phyloP scores from a whole-genome alignment of 805 yeast genomes.

The Torulaspora gathmanii region DNA sequence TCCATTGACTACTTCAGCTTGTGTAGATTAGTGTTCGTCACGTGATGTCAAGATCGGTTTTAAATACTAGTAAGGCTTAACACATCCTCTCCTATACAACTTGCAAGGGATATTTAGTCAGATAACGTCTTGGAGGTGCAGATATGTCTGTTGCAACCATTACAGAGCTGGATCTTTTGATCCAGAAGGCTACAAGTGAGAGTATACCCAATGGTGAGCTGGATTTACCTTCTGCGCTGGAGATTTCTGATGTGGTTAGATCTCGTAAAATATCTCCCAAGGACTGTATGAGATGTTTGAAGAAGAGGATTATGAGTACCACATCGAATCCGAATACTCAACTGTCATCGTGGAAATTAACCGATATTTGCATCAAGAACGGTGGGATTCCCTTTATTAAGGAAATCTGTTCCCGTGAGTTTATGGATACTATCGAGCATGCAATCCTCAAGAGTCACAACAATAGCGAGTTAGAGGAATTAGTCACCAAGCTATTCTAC shows the following conservation, averaged over 20 bases:
- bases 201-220: constrained; percentile 89
- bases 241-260: constrained; percentile 81
- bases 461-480: constrained; percentile 51
- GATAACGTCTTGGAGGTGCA: not conserved
- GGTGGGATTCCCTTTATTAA: constrained; percentile 81
- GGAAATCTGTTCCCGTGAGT: constrained; percentile 79
- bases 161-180: constrained; percentile 51
- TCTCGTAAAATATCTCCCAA: constrained; percentile 73
- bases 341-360: constrained; percentile 65
- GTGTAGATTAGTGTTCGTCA: not conserved
- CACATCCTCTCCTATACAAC: not conserved
- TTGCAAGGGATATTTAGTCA: not conserved
- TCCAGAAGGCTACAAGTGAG: constrained; percentile 78
- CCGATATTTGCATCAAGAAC: constrained; percentile 86
- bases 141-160: constrained; percentile 29
- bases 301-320: constrained; percentile 60
- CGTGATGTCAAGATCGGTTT: not conserved
- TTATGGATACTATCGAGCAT: constrained; percentile 67
- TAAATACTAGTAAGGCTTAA: not conserved
- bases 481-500: constrained; percentile 61
- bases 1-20: not conserved
- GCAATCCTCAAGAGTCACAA: constrained; percentile 39
- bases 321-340: constrained; percentile 72
- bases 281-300: constrained; percentile 80
- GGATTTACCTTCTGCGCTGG: constrained; percentile 69